phyloP scores from a whole-genome alignment of 371 early-diverging fungal species.

The Syncephalastrum sp. region DNA sequence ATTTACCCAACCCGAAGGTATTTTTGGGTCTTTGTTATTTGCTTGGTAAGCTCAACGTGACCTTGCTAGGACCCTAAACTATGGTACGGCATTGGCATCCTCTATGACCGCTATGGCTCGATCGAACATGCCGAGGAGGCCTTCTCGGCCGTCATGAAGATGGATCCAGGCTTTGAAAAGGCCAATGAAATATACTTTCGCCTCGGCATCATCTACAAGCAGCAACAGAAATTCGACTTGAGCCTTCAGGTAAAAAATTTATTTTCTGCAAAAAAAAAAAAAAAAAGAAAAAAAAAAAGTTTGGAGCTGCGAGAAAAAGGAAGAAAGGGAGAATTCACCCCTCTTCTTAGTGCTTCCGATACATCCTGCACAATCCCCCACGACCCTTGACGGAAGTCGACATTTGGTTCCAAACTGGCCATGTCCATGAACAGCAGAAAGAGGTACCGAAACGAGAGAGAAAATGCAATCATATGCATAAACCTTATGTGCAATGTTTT shows the following conservation, averaged over 20 bases:
- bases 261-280: no score
- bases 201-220: conserved; percentile 96
- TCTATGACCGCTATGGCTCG: conserved; percentile 96
- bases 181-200: conserved; percentile 98
- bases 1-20: no score
- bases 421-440: conserved; percentile 93
- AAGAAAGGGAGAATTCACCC: no score
- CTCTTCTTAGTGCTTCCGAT: conserved; percentile 80
- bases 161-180: conserved; percentile 92
- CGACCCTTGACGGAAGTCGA: conserved; percentile 91
- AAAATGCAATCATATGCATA: no score
- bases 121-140: conserved; percentile 98
- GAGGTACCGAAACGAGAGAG: conserved; percentile 51
- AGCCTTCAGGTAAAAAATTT: conserved; percentile 67
- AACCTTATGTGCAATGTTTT: no score
- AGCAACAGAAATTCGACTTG: conserved; percentile 82
- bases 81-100: conserved; percentile 98
- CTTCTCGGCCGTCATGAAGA: conserved; percentile 85
- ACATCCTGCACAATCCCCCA: conserved; percentile 91
- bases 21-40: no score
- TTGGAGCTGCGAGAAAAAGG: no score
- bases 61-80: conserved; percentile 84
- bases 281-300: no score
- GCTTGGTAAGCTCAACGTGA: no score
- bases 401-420: conserved; percentile 98